These are phyloP conservation scores for Brassica nigra DNA, from an alignment of 345 rosid genomes.

Conservation along the genomic window DNA sequence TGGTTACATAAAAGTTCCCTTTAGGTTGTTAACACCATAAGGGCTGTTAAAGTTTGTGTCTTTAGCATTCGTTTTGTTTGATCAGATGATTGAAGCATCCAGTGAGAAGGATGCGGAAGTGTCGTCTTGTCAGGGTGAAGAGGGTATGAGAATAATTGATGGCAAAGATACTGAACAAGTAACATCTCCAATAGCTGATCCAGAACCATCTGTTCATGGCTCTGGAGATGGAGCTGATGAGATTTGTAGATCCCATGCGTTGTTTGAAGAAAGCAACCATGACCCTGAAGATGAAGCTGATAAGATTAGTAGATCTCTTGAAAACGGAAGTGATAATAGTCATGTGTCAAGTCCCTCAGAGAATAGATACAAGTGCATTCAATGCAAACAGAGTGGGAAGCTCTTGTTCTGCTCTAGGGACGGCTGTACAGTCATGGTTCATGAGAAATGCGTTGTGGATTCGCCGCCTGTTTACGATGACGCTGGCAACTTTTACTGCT, in stretches of 20 bases:
- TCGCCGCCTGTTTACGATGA: slow-evolving; percentile 44
- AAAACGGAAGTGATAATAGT: background rate
- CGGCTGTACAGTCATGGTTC: slow-evolving; percentile 52
- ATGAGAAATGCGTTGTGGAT: slow-evolving; percentile 44
- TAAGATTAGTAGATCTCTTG: background rate
- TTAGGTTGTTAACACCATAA: background rate
- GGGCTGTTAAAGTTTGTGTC: background rate
- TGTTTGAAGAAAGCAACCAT: background rate
- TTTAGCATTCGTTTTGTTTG: slow-evolving; percentile 3
- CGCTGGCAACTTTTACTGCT: slow-evolving; percentile 58
- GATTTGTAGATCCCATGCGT: background rate
- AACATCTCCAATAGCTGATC: background rate
- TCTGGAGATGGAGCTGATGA: slow-evolving; percentile 6
- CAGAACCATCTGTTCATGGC: background rate
- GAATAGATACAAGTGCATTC: slow-evolving; percentile 24
- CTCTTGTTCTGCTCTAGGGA: slow-evolving; percentile 46
- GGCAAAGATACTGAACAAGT: slow-evolving; percentile 12
- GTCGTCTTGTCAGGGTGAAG: slow-evolving; percentile 3
- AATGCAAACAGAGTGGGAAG: slow-evolving; percentile 40
- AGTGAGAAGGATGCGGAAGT: slow-evolving; percentile 11
- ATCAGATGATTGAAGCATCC: slow-evolving; percentile 31
- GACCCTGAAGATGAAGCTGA: background rate
- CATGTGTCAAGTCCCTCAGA: slow-evolving; percentile 13
- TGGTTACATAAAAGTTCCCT: background rate
- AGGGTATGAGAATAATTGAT: slow-evolving; percentile 9